Evolutionary conservation across 176 grass and related monocot species (phyloP).

Genomic region (Saccharum spontaneum): DNA sequence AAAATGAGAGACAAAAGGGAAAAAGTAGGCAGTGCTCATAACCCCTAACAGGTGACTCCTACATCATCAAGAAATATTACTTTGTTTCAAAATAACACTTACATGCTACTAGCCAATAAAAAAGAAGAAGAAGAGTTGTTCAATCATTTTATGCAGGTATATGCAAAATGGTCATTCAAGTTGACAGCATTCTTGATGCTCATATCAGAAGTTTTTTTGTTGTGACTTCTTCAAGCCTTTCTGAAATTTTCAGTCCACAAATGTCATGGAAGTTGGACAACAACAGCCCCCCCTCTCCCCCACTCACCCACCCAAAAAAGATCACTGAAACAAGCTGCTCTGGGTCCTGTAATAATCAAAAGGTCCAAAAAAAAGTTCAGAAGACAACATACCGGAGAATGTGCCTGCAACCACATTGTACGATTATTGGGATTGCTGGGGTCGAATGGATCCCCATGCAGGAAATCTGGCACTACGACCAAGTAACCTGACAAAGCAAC

Average conservation of each 20-base stretch:
- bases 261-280: neutral
- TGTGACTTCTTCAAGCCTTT: neutral
- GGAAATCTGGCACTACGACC: constrained; percentile 61
- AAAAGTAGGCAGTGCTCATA: neutral
- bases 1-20: neutral
- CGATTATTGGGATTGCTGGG: constrained; percentile 36
- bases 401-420: constrained; percentile 47
- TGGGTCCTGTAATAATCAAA: neutral
- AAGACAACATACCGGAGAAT: constrained; percentile 39
- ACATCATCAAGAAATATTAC: neutral
- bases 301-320: neutral
- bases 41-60: neutral
- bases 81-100: neutral
- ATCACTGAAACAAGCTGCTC: neutral
- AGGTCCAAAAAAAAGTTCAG: neutral
- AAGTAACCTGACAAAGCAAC: constrained; percentile 48
- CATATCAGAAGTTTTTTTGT: neutral
- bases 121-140: neutral
- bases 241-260: neutral
- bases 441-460: constrained; percentile 48
- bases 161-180: neutral
- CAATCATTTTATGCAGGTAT: neutral
- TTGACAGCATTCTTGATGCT: neutral
- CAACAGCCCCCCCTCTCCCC: too few relatives aligned
- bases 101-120: neutral